Percentiles rank a stretch among this genome's conserved stretches.
These are phyloP conservation scores for Schwanniomyces polymorphus DNA, from an alignment of 805 yeast species.

Conservation along the genomic window DNA sequence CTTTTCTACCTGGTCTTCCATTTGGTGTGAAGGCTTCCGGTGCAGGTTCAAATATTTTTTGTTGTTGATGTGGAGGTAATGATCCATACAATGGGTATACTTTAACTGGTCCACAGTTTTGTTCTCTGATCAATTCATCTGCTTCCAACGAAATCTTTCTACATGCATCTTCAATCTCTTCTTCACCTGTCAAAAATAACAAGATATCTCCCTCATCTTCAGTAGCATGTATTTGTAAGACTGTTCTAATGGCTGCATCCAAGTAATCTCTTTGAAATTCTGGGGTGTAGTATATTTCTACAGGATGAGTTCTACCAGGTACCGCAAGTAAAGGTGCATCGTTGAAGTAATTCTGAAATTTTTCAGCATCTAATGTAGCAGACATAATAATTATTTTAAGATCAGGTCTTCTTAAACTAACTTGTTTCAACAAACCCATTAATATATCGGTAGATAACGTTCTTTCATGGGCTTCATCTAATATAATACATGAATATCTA, in stretches of 20 bases:
- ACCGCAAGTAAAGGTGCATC: slow-evolving; percentile 94
- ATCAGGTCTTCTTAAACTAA: slow-evolving; percentile 77
- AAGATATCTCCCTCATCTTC: slow-evolving; percentile 92
- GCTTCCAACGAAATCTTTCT: slow-evolving; percentile 84
- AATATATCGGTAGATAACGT: slow-evolving; percentile 94
- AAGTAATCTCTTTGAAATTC: slow-evolving; percentile 93
- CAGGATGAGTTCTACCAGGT: slow-evolving; percentile 98
- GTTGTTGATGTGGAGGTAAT: slow-evolving; percentile 93
- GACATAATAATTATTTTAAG: slow-evolving; percentile 94
- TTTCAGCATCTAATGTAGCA: slow-evolving; percentile 96
- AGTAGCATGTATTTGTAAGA: slow-evolving; percentile 93
- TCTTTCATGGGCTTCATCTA: slow-evolving; percentile 98
- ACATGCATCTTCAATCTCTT: slow-evolving; percentile 96
- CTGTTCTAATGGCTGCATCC: slow-evolving; percentile 94
- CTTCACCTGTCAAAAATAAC: slow-evolving; percentile 91
- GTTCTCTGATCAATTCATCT: slow-evolving; percentile 86
- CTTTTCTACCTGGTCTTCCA: slow-evolving; percentile 94
- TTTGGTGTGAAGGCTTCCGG: slow-evolving; percentile 68
- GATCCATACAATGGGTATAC: slow-evolving; percentile 97
- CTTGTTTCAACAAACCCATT: slow-evolving; percentile 91
- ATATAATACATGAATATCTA: slow-evolving; percentile 83
- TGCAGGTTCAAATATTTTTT: slow-evolving; percentile 89
- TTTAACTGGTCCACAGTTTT: slow-evolving; percentile 81
- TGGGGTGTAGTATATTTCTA: slow-evolving; percentile 94
- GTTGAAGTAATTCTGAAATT: slow-evolving; percentile 86